These are phyloP conservation scores for Cerioporus squamosus DNA, from an alignment of 1,284 basidiomycete species.

Conservation along the genomic window DNA sequence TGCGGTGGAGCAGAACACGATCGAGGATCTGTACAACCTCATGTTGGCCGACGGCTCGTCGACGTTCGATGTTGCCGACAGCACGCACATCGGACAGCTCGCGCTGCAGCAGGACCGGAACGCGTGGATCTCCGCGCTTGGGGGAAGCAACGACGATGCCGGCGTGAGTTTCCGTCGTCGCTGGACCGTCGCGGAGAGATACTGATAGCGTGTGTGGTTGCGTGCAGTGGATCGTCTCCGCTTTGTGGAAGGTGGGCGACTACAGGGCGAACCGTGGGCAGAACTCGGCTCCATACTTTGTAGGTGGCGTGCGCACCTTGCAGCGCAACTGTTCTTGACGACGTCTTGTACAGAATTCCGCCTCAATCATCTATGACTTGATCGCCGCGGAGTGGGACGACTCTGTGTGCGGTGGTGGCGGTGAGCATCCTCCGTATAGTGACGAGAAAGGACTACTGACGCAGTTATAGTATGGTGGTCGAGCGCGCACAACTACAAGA, in stretches of 20 bases:
- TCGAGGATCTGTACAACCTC: constrained; percentile 59
- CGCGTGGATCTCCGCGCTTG: constrained; percentile 47
- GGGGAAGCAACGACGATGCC: constrained; percentile 54
- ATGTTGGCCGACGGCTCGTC: constrained; percentile 48
- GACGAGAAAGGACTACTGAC: neutral
- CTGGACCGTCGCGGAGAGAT: no score
- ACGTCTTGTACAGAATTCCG: constrained; percentile 37
- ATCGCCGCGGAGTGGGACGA: constrained; percentile 49
- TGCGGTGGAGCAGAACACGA: constrained; percentile 46
- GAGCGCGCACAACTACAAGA: constrained; percentile 56
- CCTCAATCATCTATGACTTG: constrained; percentile 50
- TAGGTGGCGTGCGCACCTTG: constrained; percentile 24
- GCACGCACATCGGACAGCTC: constrained; percentile 46
- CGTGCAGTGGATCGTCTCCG: constrained; percentile 53
- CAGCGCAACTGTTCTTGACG: neutral
- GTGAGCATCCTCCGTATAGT: constrained; percentile 29
- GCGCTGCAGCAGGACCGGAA: constrained; percentile 37
- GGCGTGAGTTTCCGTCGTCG: constrained; percentile 36
- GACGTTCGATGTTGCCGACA: constrained; percentile 45
- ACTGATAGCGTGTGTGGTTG: neutral
- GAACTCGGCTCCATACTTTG: constrained; percentile 41
- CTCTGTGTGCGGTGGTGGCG: constrained; percentile 43
- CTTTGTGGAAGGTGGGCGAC: constrained; percentile 58
- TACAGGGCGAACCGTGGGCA: constrained; percentile 46
- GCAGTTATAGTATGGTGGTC: constrained; percentile 55